Base-by-base conservation (phyloP, 2,329 filamentous ascomycete genomes). In the Dryadomyces quercivorus region DNA sequence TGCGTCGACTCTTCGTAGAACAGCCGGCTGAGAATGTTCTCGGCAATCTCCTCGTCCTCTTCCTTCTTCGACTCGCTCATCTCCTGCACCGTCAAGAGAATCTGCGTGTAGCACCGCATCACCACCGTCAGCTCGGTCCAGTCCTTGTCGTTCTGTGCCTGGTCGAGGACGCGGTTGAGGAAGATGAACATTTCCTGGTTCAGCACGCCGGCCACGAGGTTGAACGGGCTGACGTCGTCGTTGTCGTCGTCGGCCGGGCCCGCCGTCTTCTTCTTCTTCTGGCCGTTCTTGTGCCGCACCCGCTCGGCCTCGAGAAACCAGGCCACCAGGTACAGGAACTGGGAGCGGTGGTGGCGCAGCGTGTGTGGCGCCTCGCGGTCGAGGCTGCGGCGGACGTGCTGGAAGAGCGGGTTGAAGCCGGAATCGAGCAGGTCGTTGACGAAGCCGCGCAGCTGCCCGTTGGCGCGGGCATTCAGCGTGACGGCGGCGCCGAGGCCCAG, bases 1-100 rank as follows among this genome's bases (percentile, higher is more conserved):
- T 98, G 91, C 0, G 91, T 96, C 0, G 88, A 81, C 64, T 97
- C 90, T 68, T 98, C 93, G 70, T 98, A 98, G 67, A 98, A 98
- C n/a, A 98, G 88, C 58, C 92, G 88, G 63, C 86, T 94, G 52
- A 95, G 81, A 13, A 95, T 96, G 62, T 98, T 98, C 66, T 98
- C 92, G 0, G 93, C 92, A 66, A 98, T 97, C 62, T 97, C 93
- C 64, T 95, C 86, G 61, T 98, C 88, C n/a, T 96, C 91, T 59
- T 96, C 91, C 34, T 88, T 78, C 1, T 80, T 77, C 1, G 88
- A 93, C 49, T 86, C 82, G 1, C 84, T 76, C 91, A 98, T 97
- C 58, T 94, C 88, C 63, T 95, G 90, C 2, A 97, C 86, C 0
- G 91, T 95, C 26, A 95, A 76, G 20, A 95, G 75, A 60, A 97